A percentile compares a stretch with the other conserved stretches of the same genome.
Conservation (phyloP, 2,329 filamentous ascomycete genomes). For the Pseudofabraea citricarpa region DNA sequence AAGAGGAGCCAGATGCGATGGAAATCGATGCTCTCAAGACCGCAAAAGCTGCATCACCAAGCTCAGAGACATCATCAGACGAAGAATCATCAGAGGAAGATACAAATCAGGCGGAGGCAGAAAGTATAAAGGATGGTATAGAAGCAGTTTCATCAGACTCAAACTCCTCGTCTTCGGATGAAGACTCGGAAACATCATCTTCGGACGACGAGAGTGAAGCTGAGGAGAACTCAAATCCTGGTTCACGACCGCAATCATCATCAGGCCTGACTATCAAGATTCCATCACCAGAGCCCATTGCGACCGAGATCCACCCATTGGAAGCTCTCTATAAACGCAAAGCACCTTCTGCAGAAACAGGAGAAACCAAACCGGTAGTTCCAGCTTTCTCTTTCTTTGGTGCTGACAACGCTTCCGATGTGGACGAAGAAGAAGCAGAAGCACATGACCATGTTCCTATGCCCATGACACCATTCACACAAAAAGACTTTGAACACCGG, state of each 20-base stretch:
- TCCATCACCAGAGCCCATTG: slow-evolving; percentile 37
- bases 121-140: background rate
- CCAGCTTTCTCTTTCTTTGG: slow-evolving; percentile 77
- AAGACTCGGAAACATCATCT: slow-evolving; percentile 1
- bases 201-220: slow-evolving; percentile 9
- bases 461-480: slow-evolving; percentile 67
- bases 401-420: slow-evolving; percentile 36
- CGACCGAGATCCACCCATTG: slow-evolving; percentile 67
- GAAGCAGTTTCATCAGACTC: slow-evolving; percentile 2
- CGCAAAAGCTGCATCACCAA: too few relatives aligned
- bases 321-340: slow-evolving; percentile 87
- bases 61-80: slow-evolving; percentile 9
- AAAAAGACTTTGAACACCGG: slow-evolving; percentile 71
- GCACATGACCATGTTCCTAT: slow-evolving; percentile 47
- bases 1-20: too few relatives aligned
- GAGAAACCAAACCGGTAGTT: slow-evolving; percentile 37
- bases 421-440: slow-evolving; percentile 41
- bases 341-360: slow-evolving; percentile 32
- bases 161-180: background rate
- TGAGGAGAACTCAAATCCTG: slow-evolving; percentile 12
- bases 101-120: slow-evolving; percentile 5
- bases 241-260: slow-evolving; percentile 33
- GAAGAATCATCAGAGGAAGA: slow-evolving; percentile 12
- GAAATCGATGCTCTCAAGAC: too few relatives aligned
- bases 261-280: slow-evolving; percentile 49